A percentile compares a stretch with the other conserved stretches of the same genome.
These are phyloP conservation scores for Pseudogymnoascus sp. DNA, from an alignment of 2,329 filamentous ascomycete genomes.

Conservation along the genomic window DNA sequence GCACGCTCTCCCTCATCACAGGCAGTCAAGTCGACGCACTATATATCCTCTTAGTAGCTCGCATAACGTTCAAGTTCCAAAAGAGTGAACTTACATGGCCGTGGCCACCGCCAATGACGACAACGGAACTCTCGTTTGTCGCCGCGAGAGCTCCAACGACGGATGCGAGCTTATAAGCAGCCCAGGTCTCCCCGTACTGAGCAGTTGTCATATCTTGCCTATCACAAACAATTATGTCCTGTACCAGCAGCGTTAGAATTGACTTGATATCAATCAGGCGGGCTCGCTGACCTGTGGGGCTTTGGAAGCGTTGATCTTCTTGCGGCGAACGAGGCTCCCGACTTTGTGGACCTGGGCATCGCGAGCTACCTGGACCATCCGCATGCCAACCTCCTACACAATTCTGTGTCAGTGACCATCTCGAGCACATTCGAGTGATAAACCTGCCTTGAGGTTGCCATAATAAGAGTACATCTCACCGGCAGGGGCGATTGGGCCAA, in stretches of 20 bases:
- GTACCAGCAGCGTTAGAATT: neutral
- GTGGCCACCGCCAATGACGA: neutral
- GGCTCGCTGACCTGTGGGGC: neutral
- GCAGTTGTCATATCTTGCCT: neutral
- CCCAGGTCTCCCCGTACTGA: constrained; percentile 4
- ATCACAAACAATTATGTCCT: constrained; percentile 4
- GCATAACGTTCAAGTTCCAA: neutral
- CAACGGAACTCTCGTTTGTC: neutral
- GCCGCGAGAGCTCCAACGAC: neutral
- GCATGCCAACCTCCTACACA: neutral
- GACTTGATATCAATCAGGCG: neutral
- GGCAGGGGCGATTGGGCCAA: neutral
- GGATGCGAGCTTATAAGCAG: constrained; percentile 10
- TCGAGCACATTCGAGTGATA: neutral
- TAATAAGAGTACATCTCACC: neutral
- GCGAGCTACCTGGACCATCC: neutral
- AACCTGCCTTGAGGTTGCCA: neutral
- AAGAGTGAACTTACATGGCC: neutral
- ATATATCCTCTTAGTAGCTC: neutral
- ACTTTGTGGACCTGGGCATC: constrained; percentile 5
- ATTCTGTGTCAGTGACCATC: neutral
- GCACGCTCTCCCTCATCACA: constrained; percentile 7
- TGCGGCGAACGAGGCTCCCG: neutral
- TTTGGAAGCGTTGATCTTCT: neutral
- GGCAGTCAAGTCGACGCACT: constrained; percentile 10